Conservation (phyloP, 345 rosid genomes). For the Eucalyptus regnans region DNA sequence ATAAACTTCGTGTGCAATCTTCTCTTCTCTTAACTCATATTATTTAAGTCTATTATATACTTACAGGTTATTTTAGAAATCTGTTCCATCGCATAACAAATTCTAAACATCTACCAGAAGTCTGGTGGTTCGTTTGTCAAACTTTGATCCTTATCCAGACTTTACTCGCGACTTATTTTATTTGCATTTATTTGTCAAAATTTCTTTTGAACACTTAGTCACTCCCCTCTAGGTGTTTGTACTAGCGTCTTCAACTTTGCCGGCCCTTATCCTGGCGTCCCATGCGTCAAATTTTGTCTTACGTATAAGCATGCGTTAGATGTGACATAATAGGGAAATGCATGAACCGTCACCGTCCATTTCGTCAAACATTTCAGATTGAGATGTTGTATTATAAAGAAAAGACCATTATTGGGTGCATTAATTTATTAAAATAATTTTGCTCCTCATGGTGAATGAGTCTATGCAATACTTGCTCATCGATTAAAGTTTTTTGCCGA, state of each 20-base stretch:
- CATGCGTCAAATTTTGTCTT: background rate
- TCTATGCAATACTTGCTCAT: background rate
- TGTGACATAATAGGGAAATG: background rate
- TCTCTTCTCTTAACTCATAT: too few species aligned
- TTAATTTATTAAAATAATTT: background rate
- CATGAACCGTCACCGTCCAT: background rate
- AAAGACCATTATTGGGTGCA: background rate
- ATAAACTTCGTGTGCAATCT: too few species aligned
- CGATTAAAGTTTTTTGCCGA: background rate
- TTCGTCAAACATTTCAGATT: background rate
- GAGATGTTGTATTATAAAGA: background rate
- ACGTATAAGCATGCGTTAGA: background rate
- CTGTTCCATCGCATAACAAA: too few species aligned
- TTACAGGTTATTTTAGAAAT: too few species aligned
- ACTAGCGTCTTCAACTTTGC: background rate
- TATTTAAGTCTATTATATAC: too few species aligned
- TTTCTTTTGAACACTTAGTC: too few species aligned
- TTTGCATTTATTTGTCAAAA: too few species aligned
- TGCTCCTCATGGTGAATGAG: background rate
- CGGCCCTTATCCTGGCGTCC: background rate
- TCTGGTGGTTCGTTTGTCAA: too few species aligned
- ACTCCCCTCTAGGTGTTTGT: too few species aligned
- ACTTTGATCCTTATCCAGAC: too few species aligned
- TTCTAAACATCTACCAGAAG: too few species aligned
- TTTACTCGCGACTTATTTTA: too few species aligned